A percentile compares a stretch with the other conserved stretches of the same genome.
Conservation (phyloP, 164 flowering plant species). For the Sedum album region DNA sequence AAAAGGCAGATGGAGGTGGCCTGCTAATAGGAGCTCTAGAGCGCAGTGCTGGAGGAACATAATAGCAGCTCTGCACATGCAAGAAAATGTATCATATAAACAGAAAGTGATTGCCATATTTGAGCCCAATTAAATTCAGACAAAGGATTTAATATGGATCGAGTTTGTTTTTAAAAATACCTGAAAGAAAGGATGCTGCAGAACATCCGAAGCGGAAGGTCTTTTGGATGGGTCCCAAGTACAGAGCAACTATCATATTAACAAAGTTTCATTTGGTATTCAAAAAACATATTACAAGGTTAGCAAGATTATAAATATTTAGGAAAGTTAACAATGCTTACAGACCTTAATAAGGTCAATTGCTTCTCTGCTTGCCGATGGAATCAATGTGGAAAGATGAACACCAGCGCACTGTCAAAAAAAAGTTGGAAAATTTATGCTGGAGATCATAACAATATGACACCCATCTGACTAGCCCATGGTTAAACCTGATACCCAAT, state of each 20-base stretch:
- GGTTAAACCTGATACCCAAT: neutral
- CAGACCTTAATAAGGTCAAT: neutral
- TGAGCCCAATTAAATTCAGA: neutral
- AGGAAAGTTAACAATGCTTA: neutral
- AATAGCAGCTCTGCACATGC: conserved; percentile 16
- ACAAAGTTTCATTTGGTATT: neutral
- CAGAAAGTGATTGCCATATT: neutral
- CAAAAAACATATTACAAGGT: neutral
- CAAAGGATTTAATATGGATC: neutral
- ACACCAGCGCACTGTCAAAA: conserved; percentile 5
- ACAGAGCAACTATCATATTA: conserved; percentile 6
- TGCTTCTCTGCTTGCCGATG: conserved; percentile 3
- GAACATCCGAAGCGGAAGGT: conserved; percentile 14
- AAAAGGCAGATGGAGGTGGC: conserved; percentile 59
- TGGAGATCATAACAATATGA: neutral
- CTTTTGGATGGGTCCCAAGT: conserved; percentile 38
- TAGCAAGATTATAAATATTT: neutral
- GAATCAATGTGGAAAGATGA: neutral
- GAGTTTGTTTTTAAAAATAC: neutral
- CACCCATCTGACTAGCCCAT: neutral
- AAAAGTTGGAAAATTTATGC: neutral
- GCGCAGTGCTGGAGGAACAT: neutral
- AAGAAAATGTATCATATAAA: neutral
- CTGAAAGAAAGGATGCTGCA: conserved; percentile 13
- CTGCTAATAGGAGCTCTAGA: neutral